Base-by-base conservation (phyloP, 768 basidiomycete species). In the Termitomyces sp. region DNA sequence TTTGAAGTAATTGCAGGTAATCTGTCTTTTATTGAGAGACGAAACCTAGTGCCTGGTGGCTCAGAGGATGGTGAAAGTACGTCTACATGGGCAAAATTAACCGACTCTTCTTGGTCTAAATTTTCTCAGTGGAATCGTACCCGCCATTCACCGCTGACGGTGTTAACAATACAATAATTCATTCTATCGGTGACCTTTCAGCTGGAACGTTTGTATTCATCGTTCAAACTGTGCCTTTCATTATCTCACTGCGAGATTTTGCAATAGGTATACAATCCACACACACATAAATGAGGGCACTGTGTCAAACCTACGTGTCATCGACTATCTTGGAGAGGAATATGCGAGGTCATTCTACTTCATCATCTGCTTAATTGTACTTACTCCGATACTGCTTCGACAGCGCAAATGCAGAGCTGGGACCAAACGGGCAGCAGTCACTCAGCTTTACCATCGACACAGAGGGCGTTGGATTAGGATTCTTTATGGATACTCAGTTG, bases 401-500 rank as follows among this genome's bases (percentile, higher is more conserved):
- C n/a, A 61, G 61, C 5, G 57, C 52, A 0, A 43, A 53, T 24
- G n/a, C 56, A 6, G 26, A 40, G 22, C 24, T 60, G 9, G 53
- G 53, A 26, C 14, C 52, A n/a, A 54, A 45, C 37, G 57, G 56
- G 7, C 59, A 58, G 33, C 24, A 52, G 34, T 39, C 59, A 4
- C 49, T 63, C 1, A 60, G 34, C 22, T 63, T 63, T 30, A 63
- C 59, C 5, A 43, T 61, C 8, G 27, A 53, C 16, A 20, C 34
- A 1, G 53, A 47, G 7, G 59, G 59, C 1, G 43, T 60, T 1
- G 62, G 59, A 4, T 39, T 60, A 10, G 62, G 62, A 7, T 57
- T 60, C 49, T 60, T 60, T 32, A 60, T 63, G 56, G 59, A 60
- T 30, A 63, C 62, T 1, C 49, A 39, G 44, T 47, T 58, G 27